phyloP scores from a whole-genome alignment of 306 rosid genomes.

The Vigna nakashimae region DNA sequence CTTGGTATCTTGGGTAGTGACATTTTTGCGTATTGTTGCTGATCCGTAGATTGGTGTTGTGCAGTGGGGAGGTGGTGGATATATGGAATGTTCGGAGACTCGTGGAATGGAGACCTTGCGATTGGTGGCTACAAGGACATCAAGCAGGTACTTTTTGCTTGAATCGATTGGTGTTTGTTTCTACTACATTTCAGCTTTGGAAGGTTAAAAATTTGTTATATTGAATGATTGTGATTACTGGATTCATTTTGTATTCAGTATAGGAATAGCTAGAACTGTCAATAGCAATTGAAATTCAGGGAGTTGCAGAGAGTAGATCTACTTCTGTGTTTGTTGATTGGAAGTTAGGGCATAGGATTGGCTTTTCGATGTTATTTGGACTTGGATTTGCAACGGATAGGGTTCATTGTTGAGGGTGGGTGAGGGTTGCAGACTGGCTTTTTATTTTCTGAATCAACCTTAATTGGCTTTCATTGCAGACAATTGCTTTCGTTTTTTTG shows the following conservation, averaged over 20 bases:
- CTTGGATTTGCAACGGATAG: conserved; percentile 12
- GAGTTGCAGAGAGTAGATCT: conserved; percentile 13
- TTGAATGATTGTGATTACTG: conserved; percentile 1
- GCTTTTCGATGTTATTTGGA: conserved; percentile 25
- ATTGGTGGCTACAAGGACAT: conserved; percentile 84
- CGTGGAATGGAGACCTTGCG: conserved; percentile 91
- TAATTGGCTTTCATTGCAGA: conserved; percentile 81
- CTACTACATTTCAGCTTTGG: background rate
- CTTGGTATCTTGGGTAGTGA: background rate
- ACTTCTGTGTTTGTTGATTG: conserved; percentile 26
- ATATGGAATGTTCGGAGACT: conserved; percentile 84
- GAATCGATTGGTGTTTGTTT: conserved; percentile 9
- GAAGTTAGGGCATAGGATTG: conserved; percentile 16
- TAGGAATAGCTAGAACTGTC: background rate
- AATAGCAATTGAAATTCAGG: background rate
- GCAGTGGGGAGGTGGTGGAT: conserved; percentile 64
- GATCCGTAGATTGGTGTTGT: conserved; percentile 37
- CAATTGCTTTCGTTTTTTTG: conserved; percentile 54
- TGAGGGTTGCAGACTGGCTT: conserved; percentile 41
- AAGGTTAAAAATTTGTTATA: background rate
- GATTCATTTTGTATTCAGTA: background rate
- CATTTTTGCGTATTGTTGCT: background rate
- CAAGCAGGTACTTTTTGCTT: conserved; percentile 56
- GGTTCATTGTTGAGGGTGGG: conserved; percentile 24
- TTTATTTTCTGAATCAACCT: conserved; percentile 65